Evolutionary conservation across 805 yeast genomes (phyloP), one percentile per base, ranked within the genome.

Genomic region (Saccharomycopsis babjevae): DNA sequence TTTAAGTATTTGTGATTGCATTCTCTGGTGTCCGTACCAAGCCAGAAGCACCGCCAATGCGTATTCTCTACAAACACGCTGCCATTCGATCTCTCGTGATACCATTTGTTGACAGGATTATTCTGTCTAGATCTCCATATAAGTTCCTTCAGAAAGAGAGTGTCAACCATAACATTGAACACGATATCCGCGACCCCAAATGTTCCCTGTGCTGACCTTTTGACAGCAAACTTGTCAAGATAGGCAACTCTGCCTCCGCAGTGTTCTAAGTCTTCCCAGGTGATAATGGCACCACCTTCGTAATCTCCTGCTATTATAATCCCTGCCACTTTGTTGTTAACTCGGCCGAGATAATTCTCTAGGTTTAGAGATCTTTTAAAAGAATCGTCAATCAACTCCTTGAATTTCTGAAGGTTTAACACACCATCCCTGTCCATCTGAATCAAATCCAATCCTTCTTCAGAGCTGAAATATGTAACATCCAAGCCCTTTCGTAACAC

Each of bases 51-150:
- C 25, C 61, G 39, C 66, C 66, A 64, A 6, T 62, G 57, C 6
- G 64, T 54, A 5, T 46, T 57, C 4, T 42, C 36, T 16, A 64
- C 62, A 16, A 39, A 77, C 34, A 84, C 69, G 32, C 86, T 84
- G 0, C 96, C 96, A 18, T 78, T 74, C 50, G 96, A 86, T 64
- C 99, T 77, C 69, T 94, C 97, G 72, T 93, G 94, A 70, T 93
- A 93, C 99, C 99, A 94, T 69, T 91, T 91, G 75, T 94, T 94
- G 7, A 94, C 97, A 0, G 97, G 97, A 71, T 94, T 94, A 60
- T 75, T 81, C 61, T 80, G 80, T 55, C 96, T 76, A 1, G 98
- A 93, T 68, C 99, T 81, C 99, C 99, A 94, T 1, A 94, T 74
- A 13, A 91, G 71, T 69, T 90, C 94, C 16, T 79, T 73, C 0